These are phyloP conservation scores for Fusarium bactridioides DNA, from an alignment of 2,329 filamentous ascomycete species.

Conservation along the genomic window DNA sequence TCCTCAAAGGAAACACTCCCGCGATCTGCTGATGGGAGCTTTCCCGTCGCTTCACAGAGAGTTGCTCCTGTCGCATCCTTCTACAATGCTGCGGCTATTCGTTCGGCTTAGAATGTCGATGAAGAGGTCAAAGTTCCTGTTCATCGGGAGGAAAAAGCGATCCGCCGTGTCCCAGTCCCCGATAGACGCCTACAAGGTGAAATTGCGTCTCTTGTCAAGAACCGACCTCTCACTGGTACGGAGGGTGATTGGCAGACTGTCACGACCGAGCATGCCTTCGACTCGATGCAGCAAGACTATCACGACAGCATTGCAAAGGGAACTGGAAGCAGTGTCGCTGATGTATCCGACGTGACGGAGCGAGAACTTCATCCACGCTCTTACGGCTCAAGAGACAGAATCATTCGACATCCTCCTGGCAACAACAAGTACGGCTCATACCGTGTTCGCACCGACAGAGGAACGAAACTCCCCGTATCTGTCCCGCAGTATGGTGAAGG, in stretches of 20 bases:
- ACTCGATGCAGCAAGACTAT: slow-evolving; percentile 30
- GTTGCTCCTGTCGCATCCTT: slow-evolving; percentile 40
- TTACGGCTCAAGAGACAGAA: slow-evolving; percentile 37
- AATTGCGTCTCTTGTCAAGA: slow-evolving; percentile 31
- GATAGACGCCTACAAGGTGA: slow-evolving; percentile 19
- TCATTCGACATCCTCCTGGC: slow-evolving; percentile 40
- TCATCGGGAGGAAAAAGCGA: slow-evolving; percentile 21
- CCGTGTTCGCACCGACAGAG: slow-evolving; percentile 36
- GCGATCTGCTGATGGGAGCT: neutral
- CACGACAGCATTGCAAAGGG: slow-evolving; percentile 41
- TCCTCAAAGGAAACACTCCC: slow-evolving; percentile 13
- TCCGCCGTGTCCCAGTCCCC: neutral
- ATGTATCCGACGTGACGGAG: slow-evolving; percentile 50
- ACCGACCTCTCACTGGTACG: slow-evolving; percentile 22
- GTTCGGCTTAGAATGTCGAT: slow-evolving; percentile 52
- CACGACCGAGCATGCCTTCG: slow-evolving; percentile 42
- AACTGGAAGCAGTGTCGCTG: slow-evolving; percentile 55
- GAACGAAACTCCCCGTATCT: slow-evolving; percentile 27
- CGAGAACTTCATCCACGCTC: slow-evolving; percentile 30
- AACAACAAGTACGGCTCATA: slow-evolving; percentile 12
- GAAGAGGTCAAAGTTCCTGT: slow-evolving; percentile 50
- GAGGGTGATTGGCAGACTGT: slow-evolving; percentile 50
- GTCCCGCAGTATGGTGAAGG: slow-evolving; percentile 32
- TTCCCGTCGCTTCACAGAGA: slow-evolving; percentile 1
- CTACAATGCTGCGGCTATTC: slow-evolving; percentile 49